Conservation (phyloP, 345 rosid genomes). For the Eucalyptus melliodora region DNA sequence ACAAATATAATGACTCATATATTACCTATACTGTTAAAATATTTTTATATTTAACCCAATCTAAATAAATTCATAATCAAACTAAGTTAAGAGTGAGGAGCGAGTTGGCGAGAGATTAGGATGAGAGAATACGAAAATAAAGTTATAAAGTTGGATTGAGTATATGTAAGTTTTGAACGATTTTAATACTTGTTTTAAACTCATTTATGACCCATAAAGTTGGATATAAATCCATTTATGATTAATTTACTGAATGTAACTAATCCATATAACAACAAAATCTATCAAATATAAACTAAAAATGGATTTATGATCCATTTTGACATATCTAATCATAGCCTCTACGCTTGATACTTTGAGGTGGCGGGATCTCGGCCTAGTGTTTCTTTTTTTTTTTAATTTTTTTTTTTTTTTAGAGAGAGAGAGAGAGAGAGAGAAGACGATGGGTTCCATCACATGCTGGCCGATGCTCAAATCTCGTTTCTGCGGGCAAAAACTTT, state of each 20-base stretch:
- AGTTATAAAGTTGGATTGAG: too few relatives aligned
- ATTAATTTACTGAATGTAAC: too few relatives aligned
- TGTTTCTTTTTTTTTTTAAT: too few relatives aligned
- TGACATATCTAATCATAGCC: too few relatives aligned
- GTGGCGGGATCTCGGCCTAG: accelerated
- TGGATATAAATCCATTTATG: neutral
- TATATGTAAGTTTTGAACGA: accelerated
- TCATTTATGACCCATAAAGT: neutral
- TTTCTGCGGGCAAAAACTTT: neutral
- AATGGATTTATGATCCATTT: neutral
- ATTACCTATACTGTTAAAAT: too few relatives aligned
- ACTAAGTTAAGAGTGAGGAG: neutral
- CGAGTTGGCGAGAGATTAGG: accelerated
- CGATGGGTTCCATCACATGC: neutral
- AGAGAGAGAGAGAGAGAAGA: neutral
- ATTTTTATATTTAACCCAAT: too few relatives aligned
- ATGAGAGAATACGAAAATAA: too few relatives aligned
- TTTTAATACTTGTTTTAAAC: too few relatives aligned
- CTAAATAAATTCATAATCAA: too few relatives aligned
- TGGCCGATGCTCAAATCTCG: neutral
- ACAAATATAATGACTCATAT: too few relatives aligned
- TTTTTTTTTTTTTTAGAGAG: too few relatives aligned
- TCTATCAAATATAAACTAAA: too few relatives aligned
- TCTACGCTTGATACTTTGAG: neutral
- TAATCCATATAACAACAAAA: accelerated